phyloP scores from a whole-genome alignment of 2,329 filamentous ascomycete genomes.

The Elsinoe australis region DNA sequence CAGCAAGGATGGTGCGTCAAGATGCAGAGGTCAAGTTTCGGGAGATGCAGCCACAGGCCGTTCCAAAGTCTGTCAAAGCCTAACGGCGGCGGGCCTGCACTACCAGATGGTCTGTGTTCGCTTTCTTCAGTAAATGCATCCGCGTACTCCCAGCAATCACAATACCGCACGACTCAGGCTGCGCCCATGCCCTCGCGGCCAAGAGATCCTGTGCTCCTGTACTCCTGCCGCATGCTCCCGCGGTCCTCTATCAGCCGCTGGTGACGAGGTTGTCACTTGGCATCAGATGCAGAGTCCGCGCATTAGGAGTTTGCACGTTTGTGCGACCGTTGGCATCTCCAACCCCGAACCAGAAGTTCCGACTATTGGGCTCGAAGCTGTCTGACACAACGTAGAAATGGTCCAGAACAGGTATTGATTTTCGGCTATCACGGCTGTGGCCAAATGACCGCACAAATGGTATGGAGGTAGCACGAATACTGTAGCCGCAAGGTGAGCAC shows the following conservation, averaged over 20 bases:
- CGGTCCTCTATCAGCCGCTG: conserved; percentile 6
- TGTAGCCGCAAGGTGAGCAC: conserved; percentile 11
- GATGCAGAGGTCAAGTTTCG: not conserved
- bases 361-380: not conserved
- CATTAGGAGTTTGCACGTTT: not conserved
- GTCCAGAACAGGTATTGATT: not conserved
- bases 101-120: not conserved
- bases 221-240: not conserved
- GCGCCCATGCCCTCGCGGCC: too few species aligned
- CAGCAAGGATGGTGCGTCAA: not conserved
- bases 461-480: too few species aligned
- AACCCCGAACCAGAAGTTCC: not conserved
- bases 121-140: not conserved
- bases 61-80: not conserved
- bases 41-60: not conserved
- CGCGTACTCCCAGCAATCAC: not conserved
- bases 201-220: conserved; percentile 11
- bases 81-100: not conserved
- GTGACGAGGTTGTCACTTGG: too few species aligned
- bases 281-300: too few species aligned
- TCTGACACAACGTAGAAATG: not conserved
- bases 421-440: conserved; percentile 12
- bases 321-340: not conserved
- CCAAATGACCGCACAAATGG: too few species aligned
- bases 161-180: too few species aligned